Evolutionary conservation across 805 yeast genomes (phyloP).

Genomic region (Clavispora santaluciae): DNA sequence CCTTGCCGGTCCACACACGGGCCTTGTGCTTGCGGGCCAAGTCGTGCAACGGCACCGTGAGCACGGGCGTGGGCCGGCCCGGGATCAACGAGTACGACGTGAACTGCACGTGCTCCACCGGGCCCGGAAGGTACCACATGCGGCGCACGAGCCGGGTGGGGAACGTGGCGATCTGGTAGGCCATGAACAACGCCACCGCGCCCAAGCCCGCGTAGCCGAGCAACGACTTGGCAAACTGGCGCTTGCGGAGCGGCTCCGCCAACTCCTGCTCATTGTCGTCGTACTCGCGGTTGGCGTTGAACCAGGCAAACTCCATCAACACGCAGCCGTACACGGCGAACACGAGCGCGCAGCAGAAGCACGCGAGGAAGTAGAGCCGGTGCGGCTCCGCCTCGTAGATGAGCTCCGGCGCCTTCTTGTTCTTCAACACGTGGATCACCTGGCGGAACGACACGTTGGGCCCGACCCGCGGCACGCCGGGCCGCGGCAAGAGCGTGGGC

Average conservation of each 20-base stretch:
- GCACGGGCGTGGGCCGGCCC: constrained; percentile 69
- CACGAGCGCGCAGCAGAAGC: constrained; percentile 64
- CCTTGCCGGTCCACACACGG: constrained; percentile 81
- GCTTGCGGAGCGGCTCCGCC: constrained; percentile 37
- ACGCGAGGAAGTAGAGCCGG: constrained; percentile 63
- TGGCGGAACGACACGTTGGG: constrained; percentile 51
- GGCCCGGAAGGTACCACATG: constrained; percentile 71
- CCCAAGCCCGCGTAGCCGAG: constrained; percentile 26
- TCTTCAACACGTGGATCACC: constrained; percentile 53
- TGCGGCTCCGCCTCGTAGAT: constrained; percentile 84
- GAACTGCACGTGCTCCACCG: constrained; percentile 52
- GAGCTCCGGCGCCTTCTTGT: constrained; percentile 60
- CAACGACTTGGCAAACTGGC: constrained; percentile 33
- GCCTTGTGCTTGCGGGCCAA: constrained; percentile 55
- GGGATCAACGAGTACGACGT: constrained; percentile 76
- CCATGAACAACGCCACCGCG: constrained; percentile 22
- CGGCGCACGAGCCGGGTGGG: constrained; percentile 72
- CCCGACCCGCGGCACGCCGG: constrained; percentile 73
- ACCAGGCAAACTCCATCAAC: constrained; percentile 51
- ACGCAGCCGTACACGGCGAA: constrained; percentile 66
- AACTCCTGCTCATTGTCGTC: constrained; percentile 47
- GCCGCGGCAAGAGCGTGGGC: constrained; percentile 67
- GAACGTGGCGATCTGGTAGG: constrained; percentile 32
- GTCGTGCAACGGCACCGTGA: constrained; percentile 56
- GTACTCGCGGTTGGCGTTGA: constrained; percentile 48